phyloP scores from a whole-genome alignment of 352 stramenopile genomes.

The Pythium sp. region DNA sequence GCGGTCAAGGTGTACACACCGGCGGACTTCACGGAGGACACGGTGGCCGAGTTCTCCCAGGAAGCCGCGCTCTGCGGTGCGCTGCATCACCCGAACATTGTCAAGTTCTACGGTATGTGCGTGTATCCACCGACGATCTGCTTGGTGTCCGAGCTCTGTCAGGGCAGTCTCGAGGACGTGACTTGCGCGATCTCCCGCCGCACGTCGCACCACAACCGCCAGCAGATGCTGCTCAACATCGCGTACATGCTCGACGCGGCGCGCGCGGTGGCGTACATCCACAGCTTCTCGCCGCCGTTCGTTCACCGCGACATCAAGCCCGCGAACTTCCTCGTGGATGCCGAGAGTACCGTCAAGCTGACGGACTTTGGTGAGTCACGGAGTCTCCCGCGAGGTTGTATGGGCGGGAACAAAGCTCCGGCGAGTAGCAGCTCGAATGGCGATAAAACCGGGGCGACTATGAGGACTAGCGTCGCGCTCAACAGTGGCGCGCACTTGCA shows the following conservation, averaged over 20 bases:
- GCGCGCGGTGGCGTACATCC: slow-evolving; percentile 63
- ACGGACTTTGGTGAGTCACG: slow-evolving; percentile 75
- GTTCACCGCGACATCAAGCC: slow-evolving; percentile 79
- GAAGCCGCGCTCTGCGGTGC: slow-evolving; percentile 55
- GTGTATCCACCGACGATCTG: slow-evolving; percentile 64
- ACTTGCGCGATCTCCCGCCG: slow-evolving; percentile 35
- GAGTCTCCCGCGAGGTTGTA: slow-evolving; percentile 34
- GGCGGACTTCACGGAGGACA: slow-evolving; percentile 54
- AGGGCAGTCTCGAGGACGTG: slow-evolving; percentile 57
- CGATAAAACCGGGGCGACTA: slow-evolving; percentile 17
- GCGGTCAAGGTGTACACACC: slow-evolving; percentile 75
- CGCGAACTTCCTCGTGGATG: slow-evolving; percentile 72
- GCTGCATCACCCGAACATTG: slow-evolving; percentile 61
- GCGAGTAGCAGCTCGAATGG: slow-evolving; percentile 1
- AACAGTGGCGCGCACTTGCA: slow-evolving; percentile 30
- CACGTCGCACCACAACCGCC: slow-evolving; percentile 33
- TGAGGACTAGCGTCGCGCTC: slow-evolving; percentile 31
- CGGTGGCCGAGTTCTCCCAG: slow-evolving; percentile 52
- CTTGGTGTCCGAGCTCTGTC: slow-evolving; percentile 66
- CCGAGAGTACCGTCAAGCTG: slow-evolving; percentile 53
- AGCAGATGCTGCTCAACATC: slow-evolving; percentile 59
- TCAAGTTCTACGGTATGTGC: slow-evolving; percentile 64
- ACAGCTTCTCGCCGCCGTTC: slow-evolving; percentile 72
- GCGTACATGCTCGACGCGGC: slow-evolving; percentile 65
- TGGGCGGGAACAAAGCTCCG: slow-evolving; percentile 25